A percentile compares a stretch with the other conserved stretches of the same genome.
phyloP scores from a whole-genome alignment of 305 asterid species.

The Solanum chacoense region DNA sequence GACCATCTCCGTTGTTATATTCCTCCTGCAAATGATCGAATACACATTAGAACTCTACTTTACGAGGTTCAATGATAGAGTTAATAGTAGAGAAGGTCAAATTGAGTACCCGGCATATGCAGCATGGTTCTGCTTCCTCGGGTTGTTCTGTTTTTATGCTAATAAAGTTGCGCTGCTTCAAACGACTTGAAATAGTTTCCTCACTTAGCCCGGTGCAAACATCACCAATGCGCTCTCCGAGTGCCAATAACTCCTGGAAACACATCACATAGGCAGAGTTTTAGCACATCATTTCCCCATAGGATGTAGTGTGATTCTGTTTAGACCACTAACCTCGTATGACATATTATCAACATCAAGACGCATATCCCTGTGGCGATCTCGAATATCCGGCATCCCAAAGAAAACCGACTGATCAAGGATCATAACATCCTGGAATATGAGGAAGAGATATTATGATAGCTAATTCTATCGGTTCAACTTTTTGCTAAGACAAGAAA shows the following conservation, averaged over 20 bases:
- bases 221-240: constrained; percentile 21
- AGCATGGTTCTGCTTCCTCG: constrained; percentile 17
- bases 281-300: neutral
- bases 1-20: constrained; percentile 42
- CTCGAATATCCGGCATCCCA: constrained; percentile 70
- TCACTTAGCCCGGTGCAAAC: constrained; percentile 20
- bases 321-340: constrained; percentile 48
- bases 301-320: neutral
- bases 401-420: constrained; percentile 68
- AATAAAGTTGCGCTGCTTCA: constrained; percentile 4
- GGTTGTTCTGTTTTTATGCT: neutral
- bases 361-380: constrained; percentile 88
- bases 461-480: neutral
- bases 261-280: neutral
- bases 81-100: neutral
- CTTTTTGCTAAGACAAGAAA: neutral
- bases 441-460: neutral
- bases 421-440: constrained; percentile 67
- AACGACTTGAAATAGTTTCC: constrained; percentile 4
- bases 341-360: constrained; percentile 95
- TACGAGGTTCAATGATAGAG: neutral
- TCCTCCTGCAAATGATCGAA: constrained; percentile 53
- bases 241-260: constrained; percentile 33
- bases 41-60: neutral
- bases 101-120: constrained; percentile 16